Base-by-base conservation (phyloP, 2,329 filamentous ascomycete genomes). In the Hypomyces rosellus region DNA sequence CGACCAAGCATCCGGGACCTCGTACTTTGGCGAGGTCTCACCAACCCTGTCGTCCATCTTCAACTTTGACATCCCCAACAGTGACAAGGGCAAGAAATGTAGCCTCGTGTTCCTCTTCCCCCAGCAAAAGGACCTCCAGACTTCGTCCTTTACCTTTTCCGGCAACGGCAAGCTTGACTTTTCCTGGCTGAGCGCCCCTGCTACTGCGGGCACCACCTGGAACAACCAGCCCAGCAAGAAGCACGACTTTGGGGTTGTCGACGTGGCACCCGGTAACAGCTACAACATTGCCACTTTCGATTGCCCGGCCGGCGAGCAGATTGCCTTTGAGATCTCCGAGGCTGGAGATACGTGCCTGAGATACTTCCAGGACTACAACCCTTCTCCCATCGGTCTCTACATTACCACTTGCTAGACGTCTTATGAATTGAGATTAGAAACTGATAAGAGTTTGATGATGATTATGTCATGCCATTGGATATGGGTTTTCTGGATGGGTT, bases 41-140 rank as follows among this genome's bases (percentile, higher is more conserved):
- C 65, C 71, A 15, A 72, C 69, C 49, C 65, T 78, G 45, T 78
- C 77, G 9, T 76, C 77, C 12, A 76, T 86, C 60, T 87, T 84
- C 76, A 85, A 85, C 70, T 88, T 88, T 67, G 81, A 85, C 60
- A 78, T 88, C 40, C 78, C 78, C 1, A 54, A 65, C 4, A 65
- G 67, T 5, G 74, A 80, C 57, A 58, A 69, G 8, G 80, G 78
- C 57, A 79, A 80, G 67, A 78, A 69, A 6, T 88, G 84, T 69
- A 77, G 74, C 49, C 69, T 87, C 8, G 69, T 82, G 50, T 88
- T 88, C 76, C 70, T 85, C 41, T 78, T 86, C 67, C 84, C 85
- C 11, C 65, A 55, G 48, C 54, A 79, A 54, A 59, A 70, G 14
- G 65, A 82, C 34, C 76, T 85, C n/a, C 66, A 80, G 65, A 83